phyloP scores from a whole-genome alignment of 768 basidiomycete genomes.

The Collybiopsis confluens region DNA sequence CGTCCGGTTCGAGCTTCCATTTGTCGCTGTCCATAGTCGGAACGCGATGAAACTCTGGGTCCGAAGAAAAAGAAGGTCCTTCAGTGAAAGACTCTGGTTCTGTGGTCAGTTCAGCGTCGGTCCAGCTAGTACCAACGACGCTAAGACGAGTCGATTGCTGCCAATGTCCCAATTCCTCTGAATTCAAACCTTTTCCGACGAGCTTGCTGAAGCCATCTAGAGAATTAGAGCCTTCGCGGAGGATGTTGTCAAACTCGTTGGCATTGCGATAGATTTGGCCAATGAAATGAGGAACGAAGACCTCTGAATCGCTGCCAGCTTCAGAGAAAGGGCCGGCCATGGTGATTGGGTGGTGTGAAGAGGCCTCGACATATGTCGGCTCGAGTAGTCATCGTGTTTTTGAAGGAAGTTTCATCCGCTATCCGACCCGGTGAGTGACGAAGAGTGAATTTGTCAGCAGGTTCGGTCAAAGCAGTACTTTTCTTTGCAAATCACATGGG shows the following conservation, averaged over 20 bases:
- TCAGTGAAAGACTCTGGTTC: slow-evolving; percentile 21
- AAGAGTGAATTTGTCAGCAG: too few relatives aligned
- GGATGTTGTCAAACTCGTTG: slow-evolving; percentile 30
- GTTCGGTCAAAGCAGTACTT: not conserved
- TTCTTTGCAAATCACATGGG: not conserved
- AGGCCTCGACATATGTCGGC: too few relatives aligned
- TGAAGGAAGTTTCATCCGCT: not conserved
- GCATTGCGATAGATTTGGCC: slow-evolving; percentile 36
- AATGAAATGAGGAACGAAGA: slow-evolving; percentile 11
- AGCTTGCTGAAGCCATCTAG: slow-evolving; percentile 33
- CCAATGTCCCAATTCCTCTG: slow-evolving; percentile 28
- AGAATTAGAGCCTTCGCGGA: slow-evolving; percentile 12
- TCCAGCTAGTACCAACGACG: slow-evolving; percentile 29
- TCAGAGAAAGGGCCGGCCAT: not conserved
- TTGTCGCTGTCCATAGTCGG: slow-evolving; percentile 20
- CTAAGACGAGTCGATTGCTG: slow-evolving; percentile 34
- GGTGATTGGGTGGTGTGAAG: not conserved
- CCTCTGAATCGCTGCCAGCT: not conserved
- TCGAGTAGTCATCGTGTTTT: not conserved
- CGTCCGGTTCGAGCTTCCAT: slow-evolving; percentile 36
- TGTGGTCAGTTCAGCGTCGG: slow-evolving; percentile 17
- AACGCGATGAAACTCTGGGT: slow-evolving; percentile 21
- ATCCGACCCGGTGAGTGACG: not conserved
- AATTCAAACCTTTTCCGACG: slow-evolving; percentile 36
- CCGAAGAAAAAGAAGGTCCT: not conserved